These are phyloP conservation scores for Lactifluus pinguis DNA, from an alignment of 768 basidiomycete species.

Conservation along the genomic window DNA sequence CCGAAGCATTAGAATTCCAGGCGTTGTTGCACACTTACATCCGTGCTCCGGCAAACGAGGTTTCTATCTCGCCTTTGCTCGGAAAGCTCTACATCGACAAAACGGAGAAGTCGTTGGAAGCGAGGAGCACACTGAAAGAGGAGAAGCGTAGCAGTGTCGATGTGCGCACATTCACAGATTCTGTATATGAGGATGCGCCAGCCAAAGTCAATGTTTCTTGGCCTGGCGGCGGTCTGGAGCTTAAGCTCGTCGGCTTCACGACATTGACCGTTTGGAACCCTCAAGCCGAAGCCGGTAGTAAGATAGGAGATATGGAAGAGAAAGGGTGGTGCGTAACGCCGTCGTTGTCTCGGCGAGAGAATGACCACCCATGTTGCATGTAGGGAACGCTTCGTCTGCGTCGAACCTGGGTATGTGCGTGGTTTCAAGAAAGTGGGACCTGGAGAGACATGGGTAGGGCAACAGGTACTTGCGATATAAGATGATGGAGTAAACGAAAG, in stretches of 20 bases:
- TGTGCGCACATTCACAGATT: slow-evolving; percentile 61
- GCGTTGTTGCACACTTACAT: slow-evolving; percentile 91
- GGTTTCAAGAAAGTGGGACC: slow-evolving; percentile 57
- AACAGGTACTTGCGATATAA: slow-evolving; percentile 56
- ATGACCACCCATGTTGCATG: not conserved
- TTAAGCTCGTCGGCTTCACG: slow-evolving; percentile 49
- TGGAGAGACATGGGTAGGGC: slow-evolving; percentile 67
- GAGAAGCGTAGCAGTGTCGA: slow-evolving; percentile 59
- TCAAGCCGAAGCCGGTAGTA: slow-evolving; percentile 51
- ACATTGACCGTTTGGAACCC: slow-evolving; percentile 98
- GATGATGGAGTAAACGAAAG: slow-evolving; percentile 8
- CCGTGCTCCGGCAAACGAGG: slow-evolving; percentile 48
- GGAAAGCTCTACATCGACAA: slow-evolving; percentile 73
- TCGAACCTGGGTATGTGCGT: slow-evolving; percentile 82
- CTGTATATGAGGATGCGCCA: slow-evolving; percentile 62
- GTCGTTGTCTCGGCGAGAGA: not conserved
- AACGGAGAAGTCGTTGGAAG: slow-evolving; percentile 49
- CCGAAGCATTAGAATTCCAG: slow-evolving; percentile 70
- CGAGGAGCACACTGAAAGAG: slow-evolving; percentile 38
- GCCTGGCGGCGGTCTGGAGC: slow-evolving; percentile 45
- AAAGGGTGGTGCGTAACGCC: slow-evolving; percentile 61
- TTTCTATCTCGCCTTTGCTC: slow-evolving; percentile 56
- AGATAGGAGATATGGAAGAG: slow-evolving; percentile 84
- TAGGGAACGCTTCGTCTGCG: slow-evolving; percentile 81
- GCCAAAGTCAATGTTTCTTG: slow-evolving; percentile 50